These are phyloP conservation scores for Tricladium varicosporioides DNA, from an alignment of 2,329 filamentous ascomycete genomes.

Conservation along the genomic window DNA sequence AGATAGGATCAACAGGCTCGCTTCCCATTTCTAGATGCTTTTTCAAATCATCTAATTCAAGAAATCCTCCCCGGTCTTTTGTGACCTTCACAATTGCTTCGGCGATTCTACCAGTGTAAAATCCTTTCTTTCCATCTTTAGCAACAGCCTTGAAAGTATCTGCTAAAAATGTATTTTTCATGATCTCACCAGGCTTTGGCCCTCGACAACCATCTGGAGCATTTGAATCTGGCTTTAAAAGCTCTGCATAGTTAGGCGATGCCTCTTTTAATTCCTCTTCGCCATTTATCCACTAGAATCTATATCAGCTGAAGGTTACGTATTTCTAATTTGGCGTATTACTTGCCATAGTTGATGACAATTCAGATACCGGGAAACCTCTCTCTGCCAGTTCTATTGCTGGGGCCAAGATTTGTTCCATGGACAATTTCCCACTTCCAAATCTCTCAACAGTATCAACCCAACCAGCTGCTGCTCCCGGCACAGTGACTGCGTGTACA, in stretches of 20 bases:
- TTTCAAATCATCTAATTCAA: conserved; percentile 77
- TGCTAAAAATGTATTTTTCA: conserved; percentile 81
- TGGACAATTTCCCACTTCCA: conserved; percentile 77
- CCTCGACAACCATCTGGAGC: conserved; percentile 69
- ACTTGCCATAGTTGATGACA: conserved; percentile 40
- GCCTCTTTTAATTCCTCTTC: conserved; percentile 66
- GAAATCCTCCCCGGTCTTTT: conserved; percentile 69
- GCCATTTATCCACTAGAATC: conserved; percentile 64
- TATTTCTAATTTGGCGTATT: background rate
- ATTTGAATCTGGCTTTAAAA: conserved; percentile 75
- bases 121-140: conserved; percentile 80
- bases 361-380: conserved; percentile 85
- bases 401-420: conserved; percentile 77
- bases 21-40: conserved; percentile 71
- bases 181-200: conserved; percentile 79
- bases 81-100: conserved; percentile 78
- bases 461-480: conserved; percentile 92
- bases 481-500: conserved; percentile 80
- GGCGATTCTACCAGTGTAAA: conserved; percentile 83
- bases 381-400: conserved; percentile 84
- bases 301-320: conserved; percentile 5
- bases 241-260: conserved; percentile 82
- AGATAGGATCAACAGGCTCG: conserved; percentile 83
- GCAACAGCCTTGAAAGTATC: conserved; percentile 78
- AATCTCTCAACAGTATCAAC: conserved; percentile 84